Evolutionary conservation across 352 stramenopile genomes (phyloP), one percentile per base, ranked within the genome.

Genomic region (Globisporangium acanthophoron): DNA sequence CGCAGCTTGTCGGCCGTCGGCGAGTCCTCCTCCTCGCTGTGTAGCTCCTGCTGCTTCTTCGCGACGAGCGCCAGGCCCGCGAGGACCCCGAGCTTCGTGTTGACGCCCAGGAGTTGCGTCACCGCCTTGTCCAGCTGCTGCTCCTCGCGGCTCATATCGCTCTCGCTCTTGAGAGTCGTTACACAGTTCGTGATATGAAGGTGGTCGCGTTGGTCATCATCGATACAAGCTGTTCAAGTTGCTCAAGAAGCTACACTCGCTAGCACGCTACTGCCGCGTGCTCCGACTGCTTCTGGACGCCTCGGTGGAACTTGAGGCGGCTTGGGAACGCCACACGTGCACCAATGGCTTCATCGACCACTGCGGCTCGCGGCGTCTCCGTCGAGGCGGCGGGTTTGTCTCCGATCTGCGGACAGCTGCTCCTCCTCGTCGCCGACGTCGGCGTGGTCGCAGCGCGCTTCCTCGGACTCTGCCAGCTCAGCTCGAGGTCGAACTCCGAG

Each of bases 21-120:
- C 29, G 40, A 55, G 27, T 80, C 70, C 12, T 82, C 65, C 49
- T 69, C 60, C 45, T 69, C 64, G 33, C 54, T 58, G 29, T 65
- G 69, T 11, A 59, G 57, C 44, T 78, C 68, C 27, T 67, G 61
- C 39, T 67, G 43, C 55, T 77, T 48, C 46, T 61, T 65, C 20
- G 67, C 60, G 13, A 68, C 71, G 31, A 88, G 56, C 37, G 78
- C 75, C 52, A 88, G 66, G 0, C 70, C 71, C 3, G 78, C 76
- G 40, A 87, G 70, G 61, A 88, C 78, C 24, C 72, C 78, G 27
- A 88, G 65, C 41, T 71, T 76, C 48, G 78, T 75, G 56, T 86
- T 68, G 1, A 65, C 67, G 24, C 58, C 49, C 21, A 85, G 59
- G 2, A 87, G 54, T 40, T 66, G 66, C 53, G 50, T 60, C 47